Evolutionary conservation across 2,329 filamentous ascomycete species (phyloP), one percentile per base, ranked within the genome.

Genomic region (Magnaporthiopsis poae): DNA sequence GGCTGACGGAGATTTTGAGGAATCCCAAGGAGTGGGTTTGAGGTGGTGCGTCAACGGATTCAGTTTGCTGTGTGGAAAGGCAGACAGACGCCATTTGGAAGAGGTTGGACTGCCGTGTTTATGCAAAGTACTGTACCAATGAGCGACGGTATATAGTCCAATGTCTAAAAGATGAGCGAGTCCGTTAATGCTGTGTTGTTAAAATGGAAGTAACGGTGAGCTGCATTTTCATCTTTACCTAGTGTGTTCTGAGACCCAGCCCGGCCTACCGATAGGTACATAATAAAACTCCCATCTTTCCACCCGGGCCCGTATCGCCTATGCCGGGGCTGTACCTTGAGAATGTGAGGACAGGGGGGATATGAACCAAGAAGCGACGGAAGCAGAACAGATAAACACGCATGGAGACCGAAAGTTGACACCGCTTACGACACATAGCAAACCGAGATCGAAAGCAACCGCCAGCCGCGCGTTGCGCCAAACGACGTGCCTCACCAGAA

Each of bases 1-100:
- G 91, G 70, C 78, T 98, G 69, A 81, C 97, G 63, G 88, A 94
- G 68, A 90, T 89, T 63, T 76, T 90, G 69, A 82, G 80, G 73
- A 81, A 85, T 39, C 87, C 88, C 27, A 86, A 83, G 72, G 86
- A 89, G 69, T 90, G 88, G 88, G 84, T 89, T 69, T 88, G 75
- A 77, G 60, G 21, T 15, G 39, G 11, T 5, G 39, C 13, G 13
- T n/a, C 8, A 21, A 9, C 21, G 18, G n/a, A 5, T 25, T n/a
- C 46, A 56, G 15, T 25, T 25, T 0, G 8, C 46, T 11, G 21
- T 25, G n/a, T 56, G 18, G 1, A 5, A 25, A 25, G 46, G 7
- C 18, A 21, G n/a, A 36, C 35, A 31, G 35, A 56, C 1, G 46
- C 46, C 46, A 56, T n/a, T 21, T n/a, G 46, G 18, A 25, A 56